Evolutionary conservation across 139 green algal species (phyloP).

Genomic region (Closterium sp.): DNA sequence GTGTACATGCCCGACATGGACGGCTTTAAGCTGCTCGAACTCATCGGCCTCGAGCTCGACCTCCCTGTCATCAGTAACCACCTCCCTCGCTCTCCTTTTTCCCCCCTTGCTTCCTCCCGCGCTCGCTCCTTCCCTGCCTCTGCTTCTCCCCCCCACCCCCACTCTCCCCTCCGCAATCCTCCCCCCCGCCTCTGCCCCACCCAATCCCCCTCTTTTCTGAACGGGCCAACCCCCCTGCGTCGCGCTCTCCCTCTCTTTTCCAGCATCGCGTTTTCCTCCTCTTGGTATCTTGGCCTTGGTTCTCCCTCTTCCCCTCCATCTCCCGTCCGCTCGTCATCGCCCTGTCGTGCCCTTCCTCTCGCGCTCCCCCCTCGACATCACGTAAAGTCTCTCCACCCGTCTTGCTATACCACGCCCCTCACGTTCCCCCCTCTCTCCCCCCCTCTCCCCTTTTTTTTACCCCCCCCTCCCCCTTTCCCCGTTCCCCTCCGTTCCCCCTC

Average conservation of each 20-base stretch:
- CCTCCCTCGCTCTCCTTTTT: no score
- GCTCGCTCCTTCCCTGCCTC: no score
- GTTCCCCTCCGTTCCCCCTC: background rate
- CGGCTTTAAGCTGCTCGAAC: slow-evolving; percentile 91
- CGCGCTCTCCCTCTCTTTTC: no score
- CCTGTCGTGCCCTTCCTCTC: no score
- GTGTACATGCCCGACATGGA: slow-evolving; percentile 99
- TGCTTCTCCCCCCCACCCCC: no score
- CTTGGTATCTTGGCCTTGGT: no score
- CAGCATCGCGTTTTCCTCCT: no score
- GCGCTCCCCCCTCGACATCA: slow-evolving; percentile 80
- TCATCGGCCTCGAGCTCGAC: slow-evolving; percentile 87
- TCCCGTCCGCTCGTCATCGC: no score
- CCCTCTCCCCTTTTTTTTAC: background rate
- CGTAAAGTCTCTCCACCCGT: slow-evolving; percentile 89
- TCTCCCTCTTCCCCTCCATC: no score
- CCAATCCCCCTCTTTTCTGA: background rate
- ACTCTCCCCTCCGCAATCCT: background rate
- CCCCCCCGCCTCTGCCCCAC: no score
- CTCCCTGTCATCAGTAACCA: slow-evolving; percentile 89
- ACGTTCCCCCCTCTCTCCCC: background rate
- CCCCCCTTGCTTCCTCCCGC: no score
- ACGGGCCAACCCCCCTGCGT: no score
- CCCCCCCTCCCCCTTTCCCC: background rate
- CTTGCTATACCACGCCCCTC: slow-evolving; percentile 62